Evolutionary conservation across 2,329 filamentous ascomycete genomes (phyloP), one percentile per base, ranked within the genome.

Genomic region (Colletotrichum camelliae): DNA sequence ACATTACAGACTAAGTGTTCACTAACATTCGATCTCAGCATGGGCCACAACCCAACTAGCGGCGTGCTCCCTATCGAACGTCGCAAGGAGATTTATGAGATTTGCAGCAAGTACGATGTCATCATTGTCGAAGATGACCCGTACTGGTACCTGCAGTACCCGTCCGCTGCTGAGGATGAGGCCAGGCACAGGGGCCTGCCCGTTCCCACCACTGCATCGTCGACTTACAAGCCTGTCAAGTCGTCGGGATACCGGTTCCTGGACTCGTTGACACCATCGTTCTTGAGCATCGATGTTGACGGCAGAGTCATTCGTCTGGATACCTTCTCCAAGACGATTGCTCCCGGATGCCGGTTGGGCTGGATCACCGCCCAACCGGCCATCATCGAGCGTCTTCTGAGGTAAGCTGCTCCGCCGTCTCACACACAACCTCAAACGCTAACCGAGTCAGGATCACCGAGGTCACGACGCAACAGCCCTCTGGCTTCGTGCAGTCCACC

Each of bases 101-200:
- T 98, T 16, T 97, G 94, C 85, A 92, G 92, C 82, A 91, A 93
- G 82, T 98, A 95, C 85, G 96, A 98, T 83, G 91, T 98, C 77
- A 91, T 98, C 80, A 98, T 98, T 78, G 87, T 97, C 77, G 96
- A 98, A 84, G 96, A 98, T 80, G 96, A 98, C 77, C 96, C 96
- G 7, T 98, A 98, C 87, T 98, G 95, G 95, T 96, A 97, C 83
- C 89, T 98, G 10, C 96, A 98, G 83, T 98, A 92, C 84, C 95
- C 95, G 0, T 94, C 94, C 1, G 93, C 94, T 1, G 90, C 87
- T 69, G 62, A 81, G 31, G 84, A 85, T 64, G 87, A 91, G 81
- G 87, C 90, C 79, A 87, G 88, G 80, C 87, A 89, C 21, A 84
- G 88, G 52, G 82, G 83, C 68, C 78, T 83, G 5, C 84, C 80